phyloP scores from a whole-genome alignment of 306 rosid species.

The Hippophae tibetana region DNA sequence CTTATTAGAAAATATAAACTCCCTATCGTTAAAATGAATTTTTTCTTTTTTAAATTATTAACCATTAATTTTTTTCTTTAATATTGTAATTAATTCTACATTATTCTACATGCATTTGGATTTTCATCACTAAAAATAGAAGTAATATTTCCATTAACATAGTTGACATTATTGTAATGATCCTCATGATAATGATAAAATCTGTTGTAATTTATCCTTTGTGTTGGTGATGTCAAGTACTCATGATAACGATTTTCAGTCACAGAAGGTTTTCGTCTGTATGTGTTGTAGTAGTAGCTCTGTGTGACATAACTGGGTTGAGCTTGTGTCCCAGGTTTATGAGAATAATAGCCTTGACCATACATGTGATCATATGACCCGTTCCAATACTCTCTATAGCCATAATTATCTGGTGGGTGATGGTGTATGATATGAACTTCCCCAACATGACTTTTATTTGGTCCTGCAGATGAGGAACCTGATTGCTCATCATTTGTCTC shows the following conservation, averaged over 20 bases:
- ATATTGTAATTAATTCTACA: conserved; percentile 14
- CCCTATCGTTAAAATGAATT: no score
- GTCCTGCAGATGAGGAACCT: not conserved
- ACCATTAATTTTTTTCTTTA: no score
- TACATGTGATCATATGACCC: conserved; percentile 14
- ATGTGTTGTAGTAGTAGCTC: conserved; percentile 43
- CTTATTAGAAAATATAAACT: no score
- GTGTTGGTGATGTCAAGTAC: conserved; percentile 43
- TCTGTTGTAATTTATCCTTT: conserved; percentile 24
- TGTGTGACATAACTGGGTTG: conserved; percentile 39
- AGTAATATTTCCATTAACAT: conserved; percentile 36
- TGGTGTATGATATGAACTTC: conserved; percentile 39
- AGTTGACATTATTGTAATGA: conserved; percentile 17
- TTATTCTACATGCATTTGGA: conserved; percentile 80
- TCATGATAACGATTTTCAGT: conserved; percentile 36
- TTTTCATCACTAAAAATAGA: conserved; percentile 88
- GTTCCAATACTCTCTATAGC: conserved; percentile 29
- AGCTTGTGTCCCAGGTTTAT: not conserved
- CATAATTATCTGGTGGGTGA: conserved; percentile 26
- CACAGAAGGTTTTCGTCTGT: conserved; percentile 48
- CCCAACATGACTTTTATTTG: conserved; percentile 18
- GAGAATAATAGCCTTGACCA: conserved; percentile 19
- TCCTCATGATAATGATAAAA: conserved; percentile 2
- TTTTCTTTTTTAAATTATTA: no score
- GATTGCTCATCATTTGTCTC: conserved; percentile 22